Percentiles rank a stretch among this genome's conserved stretches.
Evolutionary conservation across 2,329 filamentous ascomycete genomes (phyloP).

Genomic region (Fusarium pseudonygamai): DNA sequence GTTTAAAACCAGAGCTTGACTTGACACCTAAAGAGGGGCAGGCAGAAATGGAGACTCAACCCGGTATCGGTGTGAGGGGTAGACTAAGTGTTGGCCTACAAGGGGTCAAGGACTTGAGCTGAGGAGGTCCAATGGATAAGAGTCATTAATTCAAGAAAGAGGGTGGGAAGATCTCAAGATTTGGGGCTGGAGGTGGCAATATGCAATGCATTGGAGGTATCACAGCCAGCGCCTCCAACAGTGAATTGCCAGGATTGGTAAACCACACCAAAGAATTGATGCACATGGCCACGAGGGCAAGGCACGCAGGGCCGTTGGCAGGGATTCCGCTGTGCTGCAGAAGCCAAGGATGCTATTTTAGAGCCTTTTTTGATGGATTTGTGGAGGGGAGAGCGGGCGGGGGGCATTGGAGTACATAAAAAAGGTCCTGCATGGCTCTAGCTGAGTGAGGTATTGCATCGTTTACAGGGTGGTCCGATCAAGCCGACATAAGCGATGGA

Average conservation of each 20-base stretch:
- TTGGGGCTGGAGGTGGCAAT: slow-evolving; percentile 32
- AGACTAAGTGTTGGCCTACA: not conserved
- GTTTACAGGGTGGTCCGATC: not conserved
- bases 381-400: slow-evolving; percentile 24
- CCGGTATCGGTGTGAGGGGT: slow-evolving; percentile 34
- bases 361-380: not conserved
- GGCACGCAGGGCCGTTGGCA: slow-evolving; percentile 26
- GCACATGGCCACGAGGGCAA: slow-evolving; percentile 33
- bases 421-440: not conserved
- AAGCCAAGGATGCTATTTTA: slow-evolving; percentile 15
- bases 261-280: not conserved
- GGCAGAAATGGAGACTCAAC: slow-evolving; percentile 31
- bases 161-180: slow-evolving; percentile 29
- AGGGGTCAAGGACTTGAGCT: not conserved
- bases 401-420: slow-evolving; percentile 1
- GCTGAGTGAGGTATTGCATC: not conserved
- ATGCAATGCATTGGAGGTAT: not conserved
- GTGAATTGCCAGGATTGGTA: slow-evolving; percentile 4
- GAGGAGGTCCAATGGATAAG: slow-evolving; percentile 1
- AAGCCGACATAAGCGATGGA: slow-evolving; percentile 10
- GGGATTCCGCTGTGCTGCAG: slow-evolving; percentile 19
- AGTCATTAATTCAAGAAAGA: slow-evolving; percentile 22
- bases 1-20: slow-evolving; percentile 24
- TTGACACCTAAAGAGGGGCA: slow-evolving; percentile 35
- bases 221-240: not conserved